phyloP scores from a whole-genome alignment of 1,139 yeast genomes.

The Meyerozyma carpophila region DNA sequence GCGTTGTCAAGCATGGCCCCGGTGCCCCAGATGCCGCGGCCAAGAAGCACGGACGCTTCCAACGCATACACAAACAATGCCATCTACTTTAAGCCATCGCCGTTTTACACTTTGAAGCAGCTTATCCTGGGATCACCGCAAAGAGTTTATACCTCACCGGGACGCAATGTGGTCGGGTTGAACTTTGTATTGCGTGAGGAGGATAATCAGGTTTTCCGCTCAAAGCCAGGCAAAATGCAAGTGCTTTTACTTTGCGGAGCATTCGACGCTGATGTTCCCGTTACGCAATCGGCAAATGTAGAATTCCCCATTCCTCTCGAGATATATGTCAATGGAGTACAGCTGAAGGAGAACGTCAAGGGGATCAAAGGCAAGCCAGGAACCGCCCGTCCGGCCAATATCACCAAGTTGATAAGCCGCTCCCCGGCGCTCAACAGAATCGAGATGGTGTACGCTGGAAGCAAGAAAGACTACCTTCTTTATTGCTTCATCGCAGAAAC shows the following conservation, averaged over 20 bases:
- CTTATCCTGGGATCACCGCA: conserved; percentile 44
- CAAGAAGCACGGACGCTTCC: conserved; percentile 13
- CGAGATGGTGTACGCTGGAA: conserved; percentile 49
- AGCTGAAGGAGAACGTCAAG: conserved; percentile 44
- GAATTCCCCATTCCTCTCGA: conserved; percentile 60
- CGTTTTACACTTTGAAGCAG: conserved; percentile 45
- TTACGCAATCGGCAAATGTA: conserved; percentile 33
- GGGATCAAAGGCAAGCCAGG: conserved; percentile 62
- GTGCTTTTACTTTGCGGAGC: conserved; percentile 47
- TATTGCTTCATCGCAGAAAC: conserved; percentile 51
- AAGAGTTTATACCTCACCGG: conserved; percentile 15
- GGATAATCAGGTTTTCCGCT: conserved; percentile 26
- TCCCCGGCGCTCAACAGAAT: conserved; percentile 26
- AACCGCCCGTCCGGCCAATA: conserved; percentile 63
- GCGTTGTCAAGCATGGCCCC: conserved; percentile 11
- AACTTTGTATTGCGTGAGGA: conserved; percentile 34
- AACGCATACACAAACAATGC: conserved; percentile 24
- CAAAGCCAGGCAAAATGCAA: conserved; percentile 20
- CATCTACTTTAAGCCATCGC: conserved; percentile 44
- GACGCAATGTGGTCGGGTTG: conserved; percentile 25
- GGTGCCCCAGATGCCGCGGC: conserved; percentile 2
- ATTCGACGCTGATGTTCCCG: conserved; percentile 18
- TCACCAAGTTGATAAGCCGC: conserved; percentile 27
- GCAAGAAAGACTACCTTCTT: conserved; percentile 37
- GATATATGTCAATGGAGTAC: conserved; percentile 43